A percentile compares a stretch with the other conserved stretches of the same genome.
These are phyloP conservation scores for Candida taoyuanica DNA, from an alignment of 805 yeast genomes.

Conservation along the genomic window DNA sequence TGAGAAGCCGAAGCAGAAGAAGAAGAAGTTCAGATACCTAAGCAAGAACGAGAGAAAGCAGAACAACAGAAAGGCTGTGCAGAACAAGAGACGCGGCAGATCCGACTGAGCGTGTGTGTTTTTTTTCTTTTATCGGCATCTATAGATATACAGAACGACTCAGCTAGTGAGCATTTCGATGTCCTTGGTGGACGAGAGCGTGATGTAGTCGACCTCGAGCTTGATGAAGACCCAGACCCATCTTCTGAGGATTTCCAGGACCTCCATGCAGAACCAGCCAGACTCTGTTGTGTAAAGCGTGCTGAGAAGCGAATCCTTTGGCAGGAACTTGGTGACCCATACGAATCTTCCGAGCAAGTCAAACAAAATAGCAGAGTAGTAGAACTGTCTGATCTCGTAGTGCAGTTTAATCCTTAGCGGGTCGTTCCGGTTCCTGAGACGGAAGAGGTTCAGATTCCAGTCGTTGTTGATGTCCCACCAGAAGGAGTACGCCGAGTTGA, in stretches of 20 bases:
- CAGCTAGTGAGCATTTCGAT: conserved; percentile 8
- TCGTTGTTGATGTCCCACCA: conserved; percentile 89
- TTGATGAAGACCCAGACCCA: conserved; percentile 88
- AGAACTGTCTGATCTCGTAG: conserved; percentile 30
- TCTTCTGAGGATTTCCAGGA: conserved; percentile 75
- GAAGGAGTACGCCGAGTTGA: conserved; percentile 75
- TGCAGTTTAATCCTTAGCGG: conserved; percentile 8
- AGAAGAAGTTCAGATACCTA: conserved; percentile 85
- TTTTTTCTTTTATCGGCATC: background rate
- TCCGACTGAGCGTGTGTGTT: background rate
- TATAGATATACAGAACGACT: background rate
- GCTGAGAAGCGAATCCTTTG: conserved; percentile 9
- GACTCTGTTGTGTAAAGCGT: conserved; percentile 33
- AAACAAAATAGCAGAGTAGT: conserved; percentile 49
- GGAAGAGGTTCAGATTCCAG: conserved; percentile 60
- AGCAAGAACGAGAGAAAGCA: conserved; percentile 72
- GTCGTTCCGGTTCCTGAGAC: conserved; percentile 9
- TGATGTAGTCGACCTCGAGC: conserved; percentile 61
- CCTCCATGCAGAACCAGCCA: conserved; percentile 65
- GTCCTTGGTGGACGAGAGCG: conserved; percentile 5
- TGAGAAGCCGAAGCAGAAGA: conserved; percentile 35
- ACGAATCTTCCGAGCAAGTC: conserved; percentile 70
- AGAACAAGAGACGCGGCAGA: conserved; percentile 31
- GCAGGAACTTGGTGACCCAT: conserved; percentile 61
- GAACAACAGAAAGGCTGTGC: conserved; percentile 45